These are phyloP conservation scores for Hymenoscyphus infarciens DNA, from an alignment of 2,329 filamentous ascomycete genomes.

Conservation along the genomic window DNA sequence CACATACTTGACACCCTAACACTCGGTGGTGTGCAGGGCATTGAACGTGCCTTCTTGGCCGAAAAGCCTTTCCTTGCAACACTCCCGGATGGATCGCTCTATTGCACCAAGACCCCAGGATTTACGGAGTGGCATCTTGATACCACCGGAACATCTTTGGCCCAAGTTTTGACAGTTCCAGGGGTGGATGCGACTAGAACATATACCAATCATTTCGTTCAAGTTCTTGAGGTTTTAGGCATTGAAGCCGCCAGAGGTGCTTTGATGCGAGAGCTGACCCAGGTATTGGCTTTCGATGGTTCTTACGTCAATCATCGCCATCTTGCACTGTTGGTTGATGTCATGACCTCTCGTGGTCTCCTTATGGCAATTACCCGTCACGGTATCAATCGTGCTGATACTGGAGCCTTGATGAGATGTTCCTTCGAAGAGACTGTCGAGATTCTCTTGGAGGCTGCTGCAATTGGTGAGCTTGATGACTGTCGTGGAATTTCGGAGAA, in stretches of 20 bases:
- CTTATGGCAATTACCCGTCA: slow-evolving; percentile 97
- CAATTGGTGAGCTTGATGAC: slow-evolving; percentile 92
- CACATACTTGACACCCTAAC: slow-evolving; percentile 90
- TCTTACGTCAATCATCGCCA: slow-evolving; percentile 99
- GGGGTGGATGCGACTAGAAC: slow-evolving; percentile 85
- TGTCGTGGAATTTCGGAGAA: slow-evolving; percentile 98
- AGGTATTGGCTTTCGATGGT: slow-evolving; percentile 95
- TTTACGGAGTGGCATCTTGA: slow-evolving; percentile 91
- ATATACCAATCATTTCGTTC: slow-evolving; percentile 93
- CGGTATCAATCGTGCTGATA: slow-evolving; percentile 97
- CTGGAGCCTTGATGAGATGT: slow-evolving; percentile 97
- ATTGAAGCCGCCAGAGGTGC: slow-evolving; percentile 91
- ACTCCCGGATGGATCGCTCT: slow-evolving; percentile 66
- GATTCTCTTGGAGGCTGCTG: slow-evolving; percentile 92
- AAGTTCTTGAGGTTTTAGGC: slow-evolving; percentile 90
- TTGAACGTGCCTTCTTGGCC: slow-evolving; percentile 91
- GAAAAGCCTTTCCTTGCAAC: slow-evolving; percentile 68
- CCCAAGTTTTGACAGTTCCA: slow-evolving; percentile 77
- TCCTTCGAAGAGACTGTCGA: slow-evolving; percentile 99
- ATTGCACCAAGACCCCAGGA: slow-evolving; percentile 68
- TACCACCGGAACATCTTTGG: slow-evolving; percentile 84
- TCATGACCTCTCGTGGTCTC: slow-evolving; percentile 93
- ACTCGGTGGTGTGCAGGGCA: slow-evolving; percentile 82
- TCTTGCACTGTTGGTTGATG: slow-evolving; percentile 89
- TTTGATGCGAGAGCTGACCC: slow-evolving; percentile 81